phyloP scores from a whole-genome alignment of 768 basidiomycete species.

The Hypholoma fasciculare region DNA sequence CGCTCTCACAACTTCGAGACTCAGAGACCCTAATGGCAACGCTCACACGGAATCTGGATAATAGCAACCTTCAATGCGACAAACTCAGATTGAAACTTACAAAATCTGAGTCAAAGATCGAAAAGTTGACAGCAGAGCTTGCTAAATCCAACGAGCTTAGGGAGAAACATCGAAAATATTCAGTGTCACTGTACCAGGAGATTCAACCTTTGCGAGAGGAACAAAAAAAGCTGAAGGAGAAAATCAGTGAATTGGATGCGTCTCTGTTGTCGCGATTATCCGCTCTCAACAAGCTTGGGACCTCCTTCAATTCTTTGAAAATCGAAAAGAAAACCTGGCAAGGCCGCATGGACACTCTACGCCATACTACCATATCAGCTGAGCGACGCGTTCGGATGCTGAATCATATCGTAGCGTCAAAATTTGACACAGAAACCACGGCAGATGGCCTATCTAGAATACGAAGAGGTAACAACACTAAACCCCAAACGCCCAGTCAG shows the following conservation, averaged over 20 bases:
- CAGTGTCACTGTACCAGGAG: neutral
- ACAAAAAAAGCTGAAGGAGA: neutral
- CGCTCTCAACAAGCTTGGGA: neutral
- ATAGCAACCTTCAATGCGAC: neutral
- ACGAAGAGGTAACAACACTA: neutral
- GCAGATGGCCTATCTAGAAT: neutral
- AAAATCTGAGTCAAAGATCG: neutral
- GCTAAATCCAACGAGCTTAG: neutral
- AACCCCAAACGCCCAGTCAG: neutral
- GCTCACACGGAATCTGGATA: neutral
- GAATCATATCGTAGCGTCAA: neutral
- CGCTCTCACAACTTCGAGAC: neutral
- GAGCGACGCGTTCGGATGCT: conserved; percentile 3
- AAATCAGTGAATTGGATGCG: neutral
- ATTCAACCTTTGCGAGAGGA: neutral
- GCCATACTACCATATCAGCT: neutral
- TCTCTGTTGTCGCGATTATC: neutral
- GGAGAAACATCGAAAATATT: neutral
- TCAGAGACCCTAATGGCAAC: neutral
- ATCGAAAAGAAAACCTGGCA: neutral
- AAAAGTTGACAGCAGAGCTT: neutral
- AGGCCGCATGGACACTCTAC: neutral
- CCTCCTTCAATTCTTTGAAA: neutral
- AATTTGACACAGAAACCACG: neutral
- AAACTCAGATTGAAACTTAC: neutral